Conservation (phyloP, 108 stramenopile genomes). For the Fragilariopsis cylindrus region DNA sequence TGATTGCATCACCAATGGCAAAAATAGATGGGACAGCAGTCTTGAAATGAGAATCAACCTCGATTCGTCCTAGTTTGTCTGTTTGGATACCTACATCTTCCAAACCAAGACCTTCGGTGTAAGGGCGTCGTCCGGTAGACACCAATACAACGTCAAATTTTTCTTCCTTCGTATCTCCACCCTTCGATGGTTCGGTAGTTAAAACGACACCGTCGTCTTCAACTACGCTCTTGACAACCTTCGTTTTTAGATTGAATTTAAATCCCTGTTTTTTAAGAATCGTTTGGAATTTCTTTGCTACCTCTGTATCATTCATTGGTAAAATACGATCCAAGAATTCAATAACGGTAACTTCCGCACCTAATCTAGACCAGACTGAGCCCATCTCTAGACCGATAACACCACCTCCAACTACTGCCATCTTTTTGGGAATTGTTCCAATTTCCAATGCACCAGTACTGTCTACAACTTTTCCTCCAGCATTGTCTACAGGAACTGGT, state of each 20-base stretch:
- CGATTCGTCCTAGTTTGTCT: slow-evolving; percentile 95
- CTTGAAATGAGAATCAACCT: slow-evolving; percentile 96
- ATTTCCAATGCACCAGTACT: slow-evolving; percentile 98
- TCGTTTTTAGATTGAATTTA: slow-evolving; percentile 96
- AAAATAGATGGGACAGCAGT: slow-evolving; percentile 93
- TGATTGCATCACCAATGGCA: slow-evolving; percentile 98
- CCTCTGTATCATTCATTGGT: slow-evolving; percentile 94
- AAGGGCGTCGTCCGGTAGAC: slow-evolving; percentile 98
- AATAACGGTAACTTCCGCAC: slow-evolving; percentile 95
- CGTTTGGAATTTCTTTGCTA: slow-evolving; percentile 94
- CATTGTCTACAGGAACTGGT: slow-evolving; percentile 98
- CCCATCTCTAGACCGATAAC: slow-evolving; percentile 99
- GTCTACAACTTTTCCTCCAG: slow-evolving; percentile 95
- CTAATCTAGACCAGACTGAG: slow-evolving; percentile 97
- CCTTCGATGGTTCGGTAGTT: slow-evolving; percentile 89
- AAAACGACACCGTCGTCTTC: slow-evolving; percentile 79
- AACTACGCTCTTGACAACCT: slow-evolving; percentile 92
- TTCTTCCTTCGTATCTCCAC: slow-evolving; percentile 76
- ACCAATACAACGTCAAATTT: slow-evolving; percentile 96
- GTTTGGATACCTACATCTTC: slow-evolving; percentile 94
- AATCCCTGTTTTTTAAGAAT: slow-evolving; percentile 98
- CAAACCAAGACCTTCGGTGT: slow-evolving; percentile 95
- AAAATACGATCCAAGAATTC: slow-evolving; percentile 97
- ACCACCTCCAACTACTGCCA: slow-evolving; percentile 98
- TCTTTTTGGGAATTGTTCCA: slow-evolving; percentile 77